Conservation (phyloP, 202 grass and related monocot species). For the Carex arenaria region DNA sequence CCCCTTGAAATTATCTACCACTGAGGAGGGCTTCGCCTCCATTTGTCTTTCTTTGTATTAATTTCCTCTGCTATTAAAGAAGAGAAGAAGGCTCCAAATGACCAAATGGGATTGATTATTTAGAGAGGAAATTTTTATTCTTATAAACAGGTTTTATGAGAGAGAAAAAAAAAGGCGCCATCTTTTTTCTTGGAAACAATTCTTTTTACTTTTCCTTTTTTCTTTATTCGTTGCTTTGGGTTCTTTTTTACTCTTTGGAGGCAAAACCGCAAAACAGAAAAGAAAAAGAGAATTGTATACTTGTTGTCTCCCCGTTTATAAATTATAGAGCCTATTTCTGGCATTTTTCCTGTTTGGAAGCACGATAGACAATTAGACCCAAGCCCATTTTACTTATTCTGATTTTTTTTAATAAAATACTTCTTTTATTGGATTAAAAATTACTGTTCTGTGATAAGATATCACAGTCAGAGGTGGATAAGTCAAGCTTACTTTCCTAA, state of each 20-base stretch:
- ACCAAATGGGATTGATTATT: neutral
- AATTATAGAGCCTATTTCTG: too few relatives aligned
- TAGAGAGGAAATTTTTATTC: neutral
- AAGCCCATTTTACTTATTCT: too few relatives aligned
- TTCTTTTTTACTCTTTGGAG: neutral
- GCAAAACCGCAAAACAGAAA: neutral
- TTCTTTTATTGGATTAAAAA: too few relatives aligned
- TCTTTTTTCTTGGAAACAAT: slow-evolving; percentile 8
- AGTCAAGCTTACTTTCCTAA: too few relatives aligned
- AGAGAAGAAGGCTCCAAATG: neutral
- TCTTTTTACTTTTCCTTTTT: slow-evolving; percentile 2
- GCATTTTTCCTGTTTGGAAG: too few relatives aligned
- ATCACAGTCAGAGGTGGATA: too few relatives aligned
- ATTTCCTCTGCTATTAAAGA: neutral
- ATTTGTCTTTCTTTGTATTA: neutral
- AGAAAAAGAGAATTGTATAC: neutral
- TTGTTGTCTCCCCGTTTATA: neutral
- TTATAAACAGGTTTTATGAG: neutral
- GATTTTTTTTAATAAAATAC: too few relatives aligned
- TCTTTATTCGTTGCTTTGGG: slow-evolving; percentile 17
- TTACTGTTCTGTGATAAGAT: too few relatives aligned
- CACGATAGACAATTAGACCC: too few relatives aligned
- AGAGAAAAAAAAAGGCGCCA: neutral
- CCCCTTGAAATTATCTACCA: slow-evolving; percentile 17
- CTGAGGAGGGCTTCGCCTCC: neutral